Evolutionary conservation across 768 basidiomycete genomes (phyloP), one percentile per base, ranked within the genome.

Genomic region (Boletus coccyginus): DNA sequence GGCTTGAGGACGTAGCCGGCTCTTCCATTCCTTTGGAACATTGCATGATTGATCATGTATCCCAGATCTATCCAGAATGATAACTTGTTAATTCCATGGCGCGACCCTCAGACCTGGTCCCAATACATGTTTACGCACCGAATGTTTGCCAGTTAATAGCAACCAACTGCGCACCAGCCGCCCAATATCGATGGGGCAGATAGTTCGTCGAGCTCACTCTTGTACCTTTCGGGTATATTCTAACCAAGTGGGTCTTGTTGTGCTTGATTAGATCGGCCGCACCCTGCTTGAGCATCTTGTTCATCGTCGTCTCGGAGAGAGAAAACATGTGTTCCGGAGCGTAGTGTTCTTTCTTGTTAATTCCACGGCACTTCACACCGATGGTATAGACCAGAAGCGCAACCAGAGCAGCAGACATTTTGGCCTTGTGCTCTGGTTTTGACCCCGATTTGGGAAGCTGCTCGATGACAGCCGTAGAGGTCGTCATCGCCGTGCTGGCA

Each of bases 81-180:
- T 21, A n/a, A 14, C 32, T 24, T 16, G 31, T 55, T n/a, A 56
- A 49, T 31, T 41, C 27, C 46, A 53, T 14, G 24, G 35, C 16
- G 42, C 57, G 35, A 35, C 35, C n/a, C 46, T n/a, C 24, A 31
- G 10, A 27, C 21, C 16, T 3, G 48, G 2, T 2, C 31, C 16
- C 1, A 6, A 33, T 19, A n/a, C 46, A 1, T 32, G 19, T 46
- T 45, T 14, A 76, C 86, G 53, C 66, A 95, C 94, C 94, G 61
- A 87, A 87, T 0, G 94, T 98, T 73, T 99, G 96, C 94, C 94
- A 98, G 71, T 99, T 99, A 52, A 99, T 80, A 9, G 96, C 94
- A 0, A 94, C 94, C 7, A 98, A 73, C 70, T 98, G 95, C 13
- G 85, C 82, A 0, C 96, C 96, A 3, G 85, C 85, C 1, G 85